Conservation (phyloP, 2,329 filamentous ascomycete species). For the Phialemoniopsis sp. region DNA sequence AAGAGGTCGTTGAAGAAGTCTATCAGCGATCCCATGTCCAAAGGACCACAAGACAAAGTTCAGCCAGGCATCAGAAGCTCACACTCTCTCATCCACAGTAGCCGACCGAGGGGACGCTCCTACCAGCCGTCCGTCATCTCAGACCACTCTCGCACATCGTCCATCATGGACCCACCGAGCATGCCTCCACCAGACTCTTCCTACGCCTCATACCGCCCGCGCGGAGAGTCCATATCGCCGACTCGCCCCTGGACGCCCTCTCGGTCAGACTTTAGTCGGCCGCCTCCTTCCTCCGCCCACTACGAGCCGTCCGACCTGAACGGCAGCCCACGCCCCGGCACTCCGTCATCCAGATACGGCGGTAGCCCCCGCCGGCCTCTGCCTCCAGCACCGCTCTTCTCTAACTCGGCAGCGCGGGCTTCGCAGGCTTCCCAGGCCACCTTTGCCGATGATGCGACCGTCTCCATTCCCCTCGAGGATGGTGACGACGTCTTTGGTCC, state of each 20-base stretch:
- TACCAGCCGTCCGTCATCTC: slow-evolving; percentile 52
- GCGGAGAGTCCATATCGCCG: slow-evolving; percentile 41
- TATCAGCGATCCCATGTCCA: slow-evolving; percentile 12
- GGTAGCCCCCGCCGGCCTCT: slow-evolving; percentile 83
- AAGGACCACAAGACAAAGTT: background rate
- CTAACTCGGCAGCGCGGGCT: slow-evolving; percentile 31
- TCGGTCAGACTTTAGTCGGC: slow-evolving; percentile 62
- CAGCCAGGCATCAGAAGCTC: slow-evolving; percentile 27
- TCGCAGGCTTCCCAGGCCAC: slow-evolving; percentile 35
- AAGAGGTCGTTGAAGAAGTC: slow-evolving; percentile 28
- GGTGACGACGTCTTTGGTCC: slow-evolving; percentile 71
- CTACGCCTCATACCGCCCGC: slow-evolving; percentile 53
- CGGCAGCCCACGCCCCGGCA: slow-evolving; percentile 84
- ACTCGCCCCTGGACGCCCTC: slow-evolving; percentile 57
- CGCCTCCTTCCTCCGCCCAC: slow-evolving; percentile 63
- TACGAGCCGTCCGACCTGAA: slow-evolving; percentile 90
- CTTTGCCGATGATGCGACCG: slow-evolving; percentile 65
- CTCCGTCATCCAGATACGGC: slow-evolving; percentile 83
- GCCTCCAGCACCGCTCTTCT: slow-evolving; percentile 84
- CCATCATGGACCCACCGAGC: slow-evolving; percentile 52
- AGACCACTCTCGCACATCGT: slow-evolving; percentile 36
- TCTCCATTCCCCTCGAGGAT: slow-evolving; percentile 64
- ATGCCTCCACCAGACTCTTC: slow-evolving; percentile 62
- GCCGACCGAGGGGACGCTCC: slow-evolving; percentile 35
- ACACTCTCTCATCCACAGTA: slow-evolving; percentile 37